Evolutionary conservation across 768 basidiomycete genomes (phyloP).

Genomic region (Lenzites betulinus): DNA sequence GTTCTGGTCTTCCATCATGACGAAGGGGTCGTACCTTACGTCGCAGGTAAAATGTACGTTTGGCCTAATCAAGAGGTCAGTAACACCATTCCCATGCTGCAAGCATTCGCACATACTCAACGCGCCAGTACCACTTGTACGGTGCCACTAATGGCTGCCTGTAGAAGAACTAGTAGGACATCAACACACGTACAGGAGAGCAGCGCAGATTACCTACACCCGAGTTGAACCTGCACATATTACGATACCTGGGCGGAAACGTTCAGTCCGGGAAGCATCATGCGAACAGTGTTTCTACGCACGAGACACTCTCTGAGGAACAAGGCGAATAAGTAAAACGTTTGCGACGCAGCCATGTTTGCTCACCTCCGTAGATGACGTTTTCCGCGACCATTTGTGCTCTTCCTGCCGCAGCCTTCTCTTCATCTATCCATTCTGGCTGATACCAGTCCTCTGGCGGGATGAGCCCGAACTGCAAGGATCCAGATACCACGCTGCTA

Average conservation of each 20-base stretch:
- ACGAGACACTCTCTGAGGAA: conserved; percentile 45
- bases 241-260: conserved; percentile 48
- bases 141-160: conserved; percentile 60
- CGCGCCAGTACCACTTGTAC: conserved; percentile 77
- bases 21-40: conserved; percentile 63
- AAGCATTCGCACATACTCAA: conserved; percentile 46
- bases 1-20: conserved; percentile 65
- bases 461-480: conserved; percentile 57
- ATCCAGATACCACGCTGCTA: conserved; percentile 31
- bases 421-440: conserved; percentile 74
- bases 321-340: no score
- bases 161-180: conserved; percentile 52
- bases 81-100: conserved; percentile 2
- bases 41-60: conserved; percentile 76
- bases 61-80: conserved; percentile 63
- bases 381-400: conserved; percentile 50
- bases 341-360: no score
- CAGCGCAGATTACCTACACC: conserved; percentile 44
- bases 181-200: background rate
- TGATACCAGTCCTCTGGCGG: conserved; percentile 68
- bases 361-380: conserved; percentile 51
- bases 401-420: conserved; percentile 52
- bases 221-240: conserved; percentile 79
- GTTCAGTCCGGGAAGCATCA: background rate
- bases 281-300: conserved; percentile 21